phyloP scores from a whole-genome alignment of 2,329 filamentous ascomycete genomes.

The Apiospora sp. region DNA sequence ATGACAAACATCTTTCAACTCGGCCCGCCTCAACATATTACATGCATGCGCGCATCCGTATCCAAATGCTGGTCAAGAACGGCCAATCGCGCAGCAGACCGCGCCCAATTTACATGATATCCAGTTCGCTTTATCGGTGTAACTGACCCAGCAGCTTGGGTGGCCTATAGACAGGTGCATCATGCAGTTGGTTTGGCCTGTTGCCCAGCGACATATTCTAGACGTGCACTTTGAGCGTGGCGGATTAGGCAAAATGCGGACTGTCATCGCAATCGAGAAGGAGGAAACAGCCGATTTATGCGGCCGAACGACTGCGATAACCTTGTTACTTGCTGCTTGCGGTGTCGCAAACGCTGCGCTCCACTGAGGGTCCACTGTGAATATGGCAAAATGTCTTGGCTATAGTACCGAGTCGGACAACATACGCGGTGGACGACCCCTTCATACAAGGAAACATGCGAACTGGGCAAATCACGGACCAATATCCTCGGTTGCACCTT shows the following conservation, averaged over 20 bases:
- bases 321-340: background rate
- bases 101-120: background rate
- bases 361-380: background rate
- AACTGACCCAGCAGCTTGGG: slow-evolving; percentile 3
- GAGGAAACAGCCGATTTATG: background rate
- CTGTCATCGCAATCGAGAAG: background rate
- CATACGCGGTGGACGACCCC: slow-evolving; percentile 11
- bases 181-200: slow-evolving; percentile 16
- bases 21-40: background rate
- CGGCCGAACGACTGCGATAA: background rate
- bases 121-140: background rate
- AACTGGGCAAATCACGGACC: slow-evolving; percentile 1
- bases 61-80: background rate
- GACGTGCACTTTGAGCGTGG: background rate
- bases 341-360: background rate
- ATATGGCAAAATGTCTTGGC: slow-evolving; percentile 3
- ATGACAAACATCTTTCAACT: background rate
- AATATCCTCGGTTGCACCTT: background rate
- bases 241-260: background rate
- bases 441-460: background rate
- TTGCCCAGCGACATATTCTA: background rate
- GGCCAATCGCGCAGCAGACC: background rate
- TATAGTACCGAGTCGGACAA: slow-evolving; percentile 11
- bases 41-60: background rate
- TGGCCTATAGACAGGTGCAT: slow-evolving; percentile 10